phyloP scores from a whole-genome alignment of 495 filamentous ascomycete species.

The Cetradonia linearis region DNA sequence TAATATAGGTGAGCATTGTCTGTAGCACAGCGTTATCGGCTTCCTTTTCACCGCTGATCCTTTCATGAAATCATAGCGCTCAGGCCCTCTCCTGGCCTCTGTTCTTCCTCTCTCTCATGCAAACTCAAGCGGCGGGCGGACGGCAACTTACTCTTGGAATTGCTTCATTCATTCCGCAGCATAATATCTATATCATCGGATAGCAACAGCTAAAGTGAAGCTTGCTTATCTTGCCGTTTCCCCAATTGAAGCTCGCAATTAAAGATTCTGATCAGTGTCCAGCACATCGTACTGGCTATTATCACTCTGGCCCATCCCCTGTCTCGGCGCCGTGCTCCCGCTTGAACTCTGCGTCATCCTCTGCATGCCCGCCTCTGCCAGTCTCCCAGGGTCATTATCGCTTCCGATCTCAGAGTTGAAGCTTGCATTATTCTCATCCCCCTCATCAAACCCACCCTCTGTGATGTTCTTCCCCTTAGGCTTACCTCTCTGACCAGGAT shows the following conservation, averaged over 20 bases:
- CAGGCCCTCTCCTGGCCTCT: neutral
- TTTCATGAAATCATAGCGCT: neutral
- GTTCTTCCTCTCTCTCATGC: neutral
- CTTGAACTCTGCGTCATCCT: conserved; percentile 33
- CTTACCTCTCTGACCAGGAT: conserved; percentile 31
- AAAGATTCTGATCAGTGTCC: conserved; percentile 35
- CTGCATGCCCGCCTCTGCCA: conserved; percentile 42
- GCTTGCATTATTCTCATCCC: conserved; percentile 44
- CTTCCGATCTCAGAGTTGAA: conserved; percentile 50
- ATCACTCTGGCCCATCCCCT: conserved; percentile 33
- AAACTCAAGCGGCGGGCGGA: neutral
- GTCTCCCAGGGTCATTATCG: conserved; percentile 51
- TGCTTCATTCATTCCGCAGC: neutral
- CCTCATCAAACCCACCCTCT: conserved; percentile 44
- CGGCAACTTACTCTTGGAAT: neutral
- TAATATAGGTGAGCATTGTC: neutral
- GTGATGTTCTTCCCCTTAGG: conserved; percentile 47
- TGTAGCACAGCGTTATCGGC: neutral
- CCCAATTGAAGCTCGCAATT: neutral
- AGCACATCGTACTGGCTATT: conserved; percentile 36
- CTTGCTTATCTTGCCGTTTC: too few species aligned
- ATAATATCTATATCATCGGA: neutral
- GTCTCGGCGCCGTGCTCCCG: conserved; percentile 31
- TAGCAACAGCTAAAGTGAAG: neutral
- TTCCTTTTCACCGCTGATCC: neutral